Conservation (phyloP, 768 basidiomycete genomes). For the Podaxis pistillaris region DNA sequence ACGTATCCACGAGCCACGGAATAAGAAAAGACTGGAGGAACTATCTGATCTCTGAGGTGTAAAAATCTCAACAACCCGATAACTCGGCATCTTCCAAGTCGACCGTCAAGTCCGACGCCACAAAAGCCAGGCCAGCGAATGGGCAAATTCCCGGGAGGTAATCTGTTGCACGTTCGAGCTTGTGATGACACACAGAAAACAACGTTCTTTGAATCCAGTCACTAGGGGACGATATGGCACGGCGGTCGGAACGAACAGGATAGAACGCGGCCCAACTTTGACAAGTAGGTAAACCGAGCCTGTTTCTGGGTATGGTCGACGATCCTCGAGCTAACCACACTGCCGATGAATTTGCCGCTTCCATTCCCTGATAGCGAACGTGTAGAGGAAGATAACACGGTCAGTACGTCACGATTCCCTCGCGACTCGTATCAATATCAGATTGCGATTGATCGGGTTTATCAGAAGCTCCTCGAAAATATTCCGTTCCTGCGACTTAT, state of each 20-base stretch:
- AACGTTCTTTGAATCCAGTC: neutral
- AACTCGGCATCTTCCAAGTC: no score
- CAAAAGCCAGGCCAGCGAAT: neutral
- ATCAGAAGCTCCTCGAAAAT: neutral
- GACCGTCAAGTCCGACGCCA: no score
- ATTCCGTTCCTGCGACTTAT: neutral
- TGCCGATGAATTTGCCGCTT: neutral
- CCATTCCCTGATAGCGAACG: neutral
- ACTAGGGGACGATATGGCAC: neutral
- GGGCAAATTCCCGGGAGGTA: neutral
- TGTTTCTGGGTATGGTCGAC: neutral
- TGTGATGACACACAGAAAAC: neutral
- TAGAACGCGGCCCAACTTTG: neutral
- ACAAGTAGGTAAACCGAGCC: slow-evolving; percentile 1
- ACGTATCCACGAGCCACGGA: no score
- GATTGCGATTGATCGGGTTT: neutral
- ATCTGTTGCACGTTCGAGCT: neutral
- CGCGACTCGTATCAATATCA: neutral
- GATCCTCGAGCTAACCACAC: neutral
- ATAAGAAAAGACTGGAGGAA: no score
- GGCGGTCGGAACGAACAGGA: neutral
- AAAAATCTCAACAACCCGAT: no score
- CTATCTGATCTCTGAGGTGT: no score
- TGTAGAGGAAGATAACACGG: neutral
- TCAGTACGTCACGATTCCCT: neutral